phyloP scores from a whole-genome alignment of 208 protist species.

The Willaertia magna region DNA sequence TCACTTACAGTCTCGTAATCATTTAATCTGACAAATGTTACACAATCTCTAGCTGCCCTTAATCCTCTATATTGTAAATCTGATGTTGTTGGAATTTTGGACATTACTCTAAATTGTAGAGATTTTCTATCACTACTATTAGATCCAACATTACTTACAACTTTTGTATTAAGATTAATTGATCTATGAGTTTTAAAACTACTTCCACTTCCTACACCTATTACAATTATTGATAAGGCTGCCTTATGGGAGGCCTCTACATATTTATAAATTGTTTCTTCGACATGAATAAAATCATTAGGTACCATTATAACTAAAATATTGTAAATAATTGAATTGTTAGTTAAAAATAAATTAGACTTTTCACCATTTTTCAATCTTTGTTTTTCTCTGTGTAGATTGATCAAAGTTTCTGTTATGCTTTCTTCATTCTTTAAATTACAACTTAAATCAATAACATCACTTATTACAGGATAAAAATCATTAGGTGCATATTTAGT shows the following conservation, averaged over 20 bases:
- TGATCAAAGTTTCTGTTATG: not conserved
- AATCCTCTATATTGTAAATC: not conserved
- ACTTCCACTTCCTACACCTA: not conserved
- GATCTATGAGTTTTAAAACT: not conserved
- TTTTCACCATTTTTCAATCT: not conserved
- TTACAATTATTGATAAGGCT: not conserved
- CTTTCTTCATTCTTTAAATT: not conserved
- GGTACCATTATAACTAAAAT: not conserved
- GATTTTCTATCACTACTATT: not conserved
- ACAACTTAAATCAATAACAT: not conserved
- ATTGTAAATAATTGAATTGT: not conserved
- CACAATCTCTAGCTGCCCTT: not conserved
- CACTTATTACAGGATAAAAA: not conserved
- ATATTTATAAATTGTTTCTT: not conserved
- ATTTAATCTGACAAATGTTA: not conserved
- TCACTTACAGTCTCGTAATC: not conserved
- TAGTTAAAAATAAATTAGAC: no score
- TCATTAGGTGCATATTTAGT: not conserved
- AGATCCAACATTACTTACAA: not conserved
- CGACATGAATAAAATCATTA: not conserved
- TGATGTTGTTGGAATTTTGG: not conserved
- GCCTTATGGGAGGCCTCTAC: constrained; percentile 2
- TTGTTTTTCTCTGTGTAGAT: not conserved
- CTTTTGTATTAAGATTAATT: not conserved
- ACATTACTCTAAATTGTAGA: not conserved